Base-by-base conservation (phyloP, 192 early-diverging fungal genomes). In the Coemansia aciculifera region DNA sequence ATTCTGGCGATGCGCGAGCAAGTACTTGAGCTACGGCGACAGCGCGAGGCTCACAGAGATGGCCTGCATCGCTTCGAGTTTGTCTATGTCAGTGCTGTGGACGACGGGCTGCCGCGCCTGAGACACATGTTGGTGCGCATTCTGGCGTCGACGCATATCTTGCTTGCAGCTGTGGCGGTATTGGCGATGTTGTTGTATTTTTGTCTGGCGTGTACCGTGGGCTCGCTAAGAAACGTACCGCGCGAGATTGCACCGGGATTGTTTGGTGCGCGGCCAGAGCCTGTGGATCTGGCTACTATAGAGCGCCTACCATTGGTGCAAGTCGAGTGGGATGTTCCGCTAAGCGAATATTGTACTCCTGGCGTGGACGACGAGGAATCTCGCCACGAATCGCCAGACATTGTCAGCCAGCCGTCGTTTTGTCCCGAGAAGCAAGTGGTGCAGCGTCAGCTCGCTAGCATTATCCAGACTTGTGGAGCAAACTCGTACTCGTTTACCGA, bases 401-500 rank as follows among this genome's bases (percentile, higher is more conserved):
- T 44, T 5, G 62, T 60, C 2, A 0, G 54, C 9, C 56, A 54
- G 19, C 29, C 44, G 4, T 64, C 63, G 5, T 1, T 48, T 13
- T 62, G 51, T 31, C 66, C 56, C 11, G 48, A 57, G 39, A 67
- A 61, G 24, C 57, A 73, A 21, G 38, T 49, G 0, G 44, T 82
- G 36, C 72, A 68, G 65, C 74, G 65, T 52, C 71, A 74, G 23
- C 52, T 82, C 21, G 79, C 74, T 9, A 67, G 59, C 9, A 77
- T 82, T 2, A 82, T 82, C 51, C 74, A 68, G 62, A 64, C 60
- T 4, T 52, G 56, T 23, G 79, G 79, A 27, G 39, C n/a, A 17
- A 64, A 71, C 7, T 73, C 74, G 8, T 82, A 82, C 38, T 77
- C 74, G 62, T 82, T 77, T 42, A 77, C 77, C 0, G 87, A 90